Evolutionary conservation across 371 early-diverging fungal genomes (phyloP).

Genomic region (Capillidium heterosporum): DNA sequence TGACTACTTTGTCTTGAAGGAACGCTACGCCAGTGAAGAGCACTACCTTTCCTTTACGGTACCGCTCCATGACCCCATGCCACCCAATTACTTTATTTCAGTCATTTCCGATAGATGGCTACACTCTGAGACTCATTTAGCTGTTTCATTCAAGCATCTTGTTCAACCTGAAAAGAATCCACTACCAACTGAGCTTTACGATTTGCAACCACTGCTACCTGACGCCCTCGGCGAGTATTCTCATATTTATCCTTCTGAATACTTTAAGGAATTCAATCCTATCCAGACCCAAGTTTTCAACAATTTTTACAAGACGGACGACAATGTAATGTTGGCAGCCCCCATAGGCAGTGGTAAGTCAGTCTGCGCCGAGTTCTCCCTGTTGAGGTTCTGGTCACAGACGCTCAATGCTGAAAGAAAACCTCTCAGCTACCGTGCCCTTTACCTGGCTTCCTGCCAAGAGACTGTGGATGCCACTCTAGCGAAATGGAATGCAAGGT

Average conservation of each 20-base stretch:
- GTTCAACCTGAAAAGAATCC: slow-evolving; percentile 82
- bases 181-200: slow-evolving; percentile 85
- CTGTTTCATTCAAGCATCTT: slow-evolving; percentile 83
- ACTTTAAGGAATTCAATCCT: slow-evolving; percentile 64
- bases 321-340: slow-evolving; percentile 88
- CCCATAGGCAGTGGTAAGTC: slow-evolving; percentile 97
- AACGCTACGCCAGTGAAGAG: slow-evolving; percentile 44
- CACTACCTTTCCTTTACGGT: slow-evolving; percentile 73
- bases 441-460: slow-evolving; percentile 89
- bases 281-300: slow-evolving; percentile 95
- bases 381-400: slow-evolving; percentile 64
- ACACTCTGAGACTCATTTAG: slow-evolving; percentile 68
- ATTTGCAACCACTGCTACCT: slow-evolving; percentile 77
- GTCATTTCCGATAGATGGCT: slow-evolving; percentile 91
- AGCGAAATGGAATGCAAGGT: slow-evolving; percentile 60
- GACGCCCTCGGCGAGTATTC: slow-evolving; percentile 62
- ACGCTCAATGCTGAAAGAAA: slow-evolving; percentile 14
- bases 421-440: slow-evolving; percentile 28
- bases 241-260: slow-evolving; percentile 28
- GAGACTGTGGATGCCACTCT: slow-evolving; percentile 64
- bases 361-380: slow-evolving; percentile 87
- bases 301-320: slow-evolving; percentile 72
- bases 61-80: slow-evolving; percentile 81
- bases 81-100: slow-evolving; percentile 88
- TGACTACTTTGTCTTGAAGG: slow-evolving; percentile 74